A percentile compares a stretch with the other conserved stretches of the same genome.
Conservation (phyloP, 495 filamentous ascomycete genomes). For the Tuber microsphaerosporum region DNA sequence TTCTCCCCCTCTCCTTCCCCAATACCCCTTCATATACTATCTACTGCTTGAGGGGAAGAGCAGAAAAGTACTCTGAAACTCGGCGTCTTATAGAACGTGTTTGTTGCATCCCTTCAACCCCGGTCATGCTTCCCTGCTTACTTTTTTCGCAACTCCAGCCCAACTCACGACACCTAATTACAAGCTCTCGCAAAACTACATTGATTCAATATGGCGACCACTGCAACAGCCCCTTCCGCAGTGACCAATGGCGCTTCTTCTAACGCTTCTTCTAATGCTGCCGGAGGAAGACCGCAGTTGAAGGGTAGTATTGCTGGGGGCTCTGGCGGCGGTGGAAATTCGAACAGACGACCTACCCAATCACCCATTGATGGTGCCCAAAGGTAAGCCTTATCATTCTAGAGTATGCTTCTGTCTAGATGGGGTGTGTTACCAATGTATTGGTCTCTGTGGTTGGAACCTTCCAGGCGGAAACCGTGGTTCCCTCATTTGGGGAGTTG, state of each 20-base stretch:
- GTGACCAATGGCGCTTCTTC: conserved; percentile 33
- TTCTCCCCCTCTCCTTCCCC: conserved; percentile 1
- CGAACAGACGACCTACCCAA: conserved; percentile 35
- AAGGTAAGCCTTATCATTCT: conserved; percentile 34
- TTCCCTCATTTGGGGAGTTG: background rate
- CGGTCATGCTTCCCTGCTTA: conserved; percentile 19
- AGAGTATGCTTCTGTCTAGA: conserved; percentile 5
- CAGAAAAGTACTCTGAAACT: conserved; percentile 19
- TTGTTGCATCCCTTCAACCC: conserved; percentile 18
- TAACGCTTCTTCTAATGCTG: conserved; percentile 18
- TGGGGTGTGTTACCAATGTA: conserved; percentile 4
- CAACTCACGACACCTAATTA: conserved; percentile 21
- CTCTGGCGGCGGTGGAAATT: conserved; percentile 27
- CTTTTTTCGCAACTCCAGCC: conserved; percentile 15
- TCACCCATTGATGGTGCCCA: conserved; percentile 38
- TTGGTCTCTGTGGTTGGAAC: conserved; percentile 19
- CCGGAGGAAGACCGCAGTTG: conserved; percentile 36
- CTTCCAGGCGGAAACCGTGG: background rate
- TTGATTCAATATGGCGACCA: conserved; percentile 33
- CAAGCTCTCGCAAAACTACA: conserved; percentile 24
- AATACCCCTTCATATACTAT: conserved; percentile 11
- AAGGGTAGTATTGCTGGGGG: conserved; percentile 33
- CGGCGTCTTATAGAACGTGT: conserved; percentile 26
- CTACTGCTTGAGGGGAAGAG: conserved; percentile 28
- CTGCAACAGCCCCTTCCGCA: conserved; percentile 39